Percentiles rank a stretch among this genome's conserved stretches.
phyloP scores from a whole-genome alignment of 345 rosid species.

The Citrus hindsii region DNA sequence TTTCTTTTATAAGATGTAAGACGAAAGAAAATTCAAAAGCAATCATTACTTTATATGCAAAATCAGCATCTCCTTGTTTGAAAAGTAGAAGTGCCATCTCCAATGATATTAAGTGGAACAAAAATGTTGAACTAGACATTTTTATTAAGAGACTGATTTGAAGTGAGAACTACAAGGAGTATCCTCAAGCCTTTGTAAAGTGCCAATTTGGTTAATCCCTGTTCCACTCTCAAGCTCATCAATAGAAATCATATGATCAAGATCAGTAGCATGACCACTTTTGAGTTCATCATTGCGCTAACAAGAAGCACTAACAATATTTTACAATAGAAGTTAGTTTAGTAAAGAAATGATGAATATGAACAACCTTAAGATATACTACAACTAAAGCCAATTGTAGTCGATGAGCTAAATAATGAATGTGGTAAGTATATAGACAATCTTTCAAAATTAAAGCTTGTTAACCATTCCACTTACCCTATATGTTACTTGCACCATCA shows the following conservation, averaged over 20 bases:
- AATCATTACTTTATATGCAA: too few species aligned
- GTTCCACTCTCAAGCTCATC: not conserved
- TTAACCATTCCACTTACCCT: not conserved
- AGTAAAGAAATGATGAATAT: not conserved
- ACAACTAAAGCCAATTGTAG: conserved; percentile 11
- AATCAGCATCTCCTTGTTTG: too few species aligned
- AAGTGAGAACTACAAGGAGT: too few species aligned
- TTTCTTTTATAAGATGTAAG: too few species aligned
- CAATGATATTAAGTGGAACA: too few species aligned
- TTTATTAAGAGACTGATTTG: too few species aligned
- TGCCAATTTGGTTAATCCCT: not conserved
- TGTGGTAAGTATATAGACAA: not conserved
- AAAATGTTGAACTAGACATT: too few species aligned
- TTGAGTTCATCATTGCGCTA: not conserved
- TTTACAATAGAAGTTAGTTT: not conserved
- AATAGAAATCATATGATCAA: not conserved
- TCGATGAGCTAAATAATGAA: conserved; percentile 6
- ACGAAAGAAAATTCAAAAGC: too few species aligned
- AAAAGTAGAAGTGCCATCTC: too few species aligned
- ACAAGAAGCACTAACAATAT: not conserved
- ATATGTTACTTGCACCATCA: conserved; percentile 11
- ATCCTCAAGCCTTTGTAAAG: not conserved
- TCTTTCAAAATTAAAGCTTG: not conserved
- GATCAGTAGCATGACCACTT: not conserved
- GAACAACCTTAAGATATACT: not conserved